These are phyloP conservation scores for Diplodia intermedia DNA, from an alignment of 2,329 filamentous ascomycete species.

Conservation along the genomic window DNA sequence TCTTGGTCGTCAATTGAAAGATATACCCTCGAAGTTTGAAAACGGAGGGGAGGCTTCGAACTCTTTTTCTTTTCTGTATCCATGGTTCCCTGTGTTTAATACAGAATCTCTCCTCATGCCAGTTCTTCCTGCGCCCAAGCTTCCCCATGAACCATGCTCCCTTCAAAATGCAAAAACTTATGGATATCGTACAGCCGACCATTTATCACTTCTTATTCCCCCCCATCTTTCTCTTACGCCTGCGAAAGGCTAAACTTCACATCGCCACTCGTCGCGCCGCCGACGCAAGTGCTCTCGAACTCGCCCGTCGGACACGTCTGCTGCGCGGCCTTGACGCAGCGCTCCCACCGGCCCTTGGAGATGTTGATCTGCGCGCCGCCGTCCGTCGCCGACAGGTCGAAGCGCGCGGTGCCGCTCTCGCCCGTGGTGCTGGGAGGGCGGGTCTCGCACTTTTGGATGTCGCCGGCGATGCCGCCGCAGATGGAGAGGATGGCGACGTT, in stretches of 20 bases:
- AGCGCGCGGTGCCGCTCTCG: constrained; percentile 56
- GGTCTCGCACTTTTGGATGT: constrained; percentile 56
- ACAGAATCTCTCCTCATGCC: constrained; percentile 17
- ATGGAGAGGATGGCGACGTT: constrained; percentile 57
- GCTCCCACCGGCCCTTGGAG: constrained; percentile 61
- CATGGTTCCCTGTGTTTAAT: constrained; percentile 22
- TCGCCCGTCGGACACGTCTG: constrained; percentile 60
- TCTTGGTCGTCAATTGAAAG: neutral
- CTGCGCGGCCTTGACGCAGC: constrained; percentile 61
- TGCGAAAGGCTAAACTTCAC: constrained; percentile 49
- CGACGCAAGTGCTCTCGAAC: constrained; percentile 56
- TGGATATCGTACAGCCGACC: neutral
- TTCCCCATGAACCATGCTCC: no score
- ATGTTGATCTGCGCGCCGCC: constrained; percentile 59
- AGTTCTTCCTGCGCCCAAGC: no score
- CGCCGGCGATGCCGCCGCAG: constrained; percentile 59
- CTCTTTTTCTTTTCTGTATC: constrained; percentile 7
- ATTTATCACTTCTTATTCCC: neutral
- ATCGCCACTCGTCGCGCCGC: constrained; percentile 57
- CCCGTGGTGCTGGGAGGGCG: constrained; percentile 55
- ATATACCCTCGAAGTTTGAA: neutral
- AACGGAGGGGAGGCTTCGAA: neutral
- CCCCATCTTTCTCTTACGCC: constrained; percentile 17
- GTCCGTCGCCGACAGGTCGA: constrained; percentile 54
- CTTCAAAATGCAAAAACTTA: no score